Conservation (phyloP, 2,329 filamentous ascomycete species). For the Cephalotrichum gorgonifer region DNA sequence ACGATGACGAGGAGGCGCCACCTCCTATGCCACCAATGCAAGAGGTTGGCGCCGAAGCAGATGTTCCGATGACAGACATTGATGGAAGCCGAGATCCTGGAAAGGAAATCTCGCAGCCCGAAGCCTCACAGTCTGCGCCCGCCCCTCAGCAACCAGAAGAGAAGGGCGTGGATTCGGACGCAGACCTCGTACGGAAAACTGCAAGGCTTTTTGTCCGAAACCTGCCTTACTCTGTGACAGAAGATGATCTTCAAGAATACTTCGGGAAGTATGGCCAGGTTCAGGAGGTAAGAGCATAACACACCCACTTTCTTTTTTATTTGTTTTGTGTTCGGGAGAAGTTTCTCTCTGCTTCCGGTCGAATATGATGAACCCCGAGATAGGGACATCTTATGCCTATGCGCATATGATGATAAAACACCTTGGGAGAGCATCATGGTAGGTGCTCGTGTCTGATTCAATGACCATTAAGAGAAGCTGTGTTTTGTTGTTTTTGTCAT, state of each 20-base stretch:
- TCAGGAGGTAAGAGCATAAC: slow-evolving; percentile 65
- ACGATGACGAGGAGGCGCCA: slow-evolving; percentile 50
- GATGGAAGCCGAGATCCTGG: slow-evolving; percentile 5
- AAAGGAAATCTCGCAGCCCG: not conserved
- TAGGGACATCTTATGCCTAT: slow-evolving; percentile 98
- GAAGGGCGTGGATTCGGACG: slow-evolving; percentile 12
- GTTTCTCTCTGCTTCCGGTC: not conserved
- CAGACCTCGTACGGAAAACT: slow-evolving; percentile 58
- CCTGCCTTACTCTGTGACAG: slow-evolving; percentile 67
- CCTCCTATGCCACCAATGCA: not conserved
- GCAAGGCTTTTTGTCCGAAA: slow-evolving; percentile 83
- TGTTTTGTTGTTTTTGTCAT: slow-evolving; percentile 13
- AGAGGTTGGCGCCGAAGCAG: not conserved
- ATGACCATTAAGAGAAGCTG: slow-evolving; percentile 31
- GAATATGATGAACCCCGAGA: slow-evolving; percentile 87
- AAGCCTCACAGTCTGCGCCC: not conserved
- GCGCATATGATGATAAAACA: slow-evolving; percentile 75
- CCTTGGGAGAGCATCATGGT: slow-evolving; percentile 78
- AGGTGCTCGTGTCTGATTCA: slow-evolving; percentile 46
- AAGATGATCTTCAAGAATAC: slow-evolving; percentile 63
- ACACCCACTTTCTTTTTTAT: slow-evolving; percentile 9
- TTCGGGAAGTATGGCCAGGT: slow-evolving; percentile 67
- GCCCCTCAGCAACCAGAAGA: not conserved
- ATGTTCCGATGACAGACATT: slow-evolving; percentile 6
- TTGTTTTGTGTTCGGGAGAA: slow-evolving; percentile 8